Evolutionary conservation across 768 basidiomycete species (phyloP).

Genomic region (Fomitopsis pulvina): DNA sequence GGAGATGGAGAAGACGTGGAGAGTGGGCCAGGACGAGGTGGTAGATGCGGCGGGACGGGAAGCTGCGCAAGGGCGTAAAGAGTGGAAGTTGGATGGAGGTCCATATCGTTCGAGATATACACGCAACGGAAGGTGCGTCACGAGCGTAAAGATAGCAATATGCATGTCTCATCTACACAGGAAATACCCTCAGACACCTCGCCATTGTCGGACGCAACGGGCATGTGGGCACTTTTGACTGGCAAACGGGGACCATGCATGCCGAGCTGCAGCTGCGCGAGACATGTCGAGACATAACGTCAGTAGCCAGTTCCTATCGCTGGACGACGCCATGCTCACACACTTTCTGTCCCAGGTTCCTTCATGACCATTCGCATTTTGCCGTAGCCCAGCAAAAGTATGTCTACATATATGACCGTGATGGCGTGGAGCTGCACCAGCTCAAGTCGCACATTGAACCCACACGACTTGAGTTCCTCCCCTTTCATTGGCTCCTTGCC

Average conservation of each 20-base stretch:
- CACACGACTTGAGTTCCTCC: conserved; percentile 84
- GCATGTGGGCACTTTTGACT: conserved; percentile 91
- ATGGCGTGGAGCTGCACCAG: conserved; percentile 89
- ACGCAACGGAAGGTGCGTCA: conserved; percentile 76
- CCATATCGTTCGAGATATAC: conserved; percentile 84
- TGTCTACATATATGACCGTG: conserved; percentile 91
- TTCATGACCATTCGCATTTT: conserved; percentile 90
- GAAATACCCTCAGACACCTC: conserved; percentile 68
- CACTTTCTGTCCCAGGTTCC: conserved; percentile 44
- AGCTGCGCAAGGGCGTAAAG: conserved; percentile 67
- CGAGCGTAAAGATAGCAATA: too few relatives aligned
- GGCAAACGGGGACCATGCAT: conserved; percentile 81
- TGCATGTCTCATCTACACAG: too few relatives aligned
- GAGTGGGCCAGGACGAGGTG: conserved; percentile 78
- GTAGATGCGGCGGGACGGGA: conserved; percentile 58
- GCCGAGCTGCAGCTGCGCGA: conserved; percentile 86
- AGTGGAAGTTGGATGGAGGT: conserved; percentile 80
- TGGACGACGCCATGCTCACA: conserved; percentile 4
- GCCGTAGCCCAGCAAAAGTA: conserved; percentile 97
- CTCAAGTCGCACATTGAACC: conserved; percentile 84
- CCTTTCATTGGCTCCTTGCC: conserved; percentile 92
- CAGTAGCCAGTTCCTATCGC: conserved; percentile 23
- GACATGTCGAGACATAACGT: conserved; percentile 91
- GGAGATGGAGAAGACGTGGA: conserved; percentile 86
- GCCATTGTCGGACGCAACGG: conserved; percentile 80